These are phyloP conservation scores for Penicillium sp. DNA, from an alignment of 2,329 filamentous ascomycete genomes.

Conservation along the genomic window DNA sequence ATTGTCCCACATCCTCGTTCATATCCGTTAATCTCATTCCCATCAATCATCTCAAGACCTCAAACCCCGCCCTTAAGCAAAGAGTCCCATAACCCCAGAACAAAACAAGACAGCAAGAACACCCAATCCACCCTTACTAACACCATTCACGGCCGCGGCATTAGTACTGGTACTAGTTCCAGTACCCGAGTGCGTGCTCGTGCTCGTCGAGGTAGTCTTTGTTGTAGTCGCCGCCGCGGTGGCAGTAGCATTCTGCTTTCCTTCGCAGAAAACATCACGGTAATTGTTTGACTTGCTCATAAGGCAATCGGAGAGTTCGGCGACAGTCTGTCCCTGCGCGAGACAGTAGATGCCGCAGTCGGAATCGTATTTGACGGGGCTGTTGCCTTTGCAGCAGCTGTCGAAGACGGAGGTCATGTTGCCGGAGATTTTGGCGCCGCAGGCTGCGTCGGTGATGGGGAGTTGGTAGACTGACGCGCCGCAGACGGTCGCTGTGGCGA, in stretches of 20 bases:
- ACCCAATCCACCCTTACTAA: conserved; percentile 32
- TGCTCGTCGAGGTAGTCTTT: conserved; percentile 11
- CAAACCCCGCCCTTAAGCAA: conserved; percentile 6
- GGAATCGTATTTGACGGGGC: conserved; percentile 47
- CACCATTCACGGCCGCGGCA: conserved; percentile 17
- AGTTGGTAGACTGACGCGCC: conserved; percentile 41
- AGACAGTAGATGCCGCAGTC: conserved; percentile 54
- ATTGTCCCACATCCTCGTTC: too few species aligned
- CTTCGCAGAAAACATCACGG: conserved; percentile 46
- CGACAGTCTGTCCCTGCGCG: conserved; percentile 40
- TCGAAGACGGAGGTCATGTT: conserved; percentile 47
- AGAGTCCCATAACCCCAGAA: conserved; percentile 28
- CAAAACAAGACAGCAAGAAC: conserved; percentile 32
- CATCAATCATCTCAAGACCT: background rate
- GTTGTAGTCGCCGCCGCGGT: conserved; percentile 31
- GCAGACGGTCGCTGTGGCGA: conserved; percentile 21
- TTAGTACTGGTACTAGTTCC: conserved; percentile 16
- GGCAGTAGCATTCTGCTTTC: conserved; percentile 35
- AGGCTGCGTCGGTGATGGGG: conserved; percentile 46
- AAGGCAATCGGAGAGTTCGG: conserved; percentile 41
- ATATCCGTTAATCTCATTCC: background rate
- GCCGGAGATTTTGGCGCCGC: conserved; percentile 42
- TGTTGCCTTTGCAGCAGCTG: conserved; percentile 47
- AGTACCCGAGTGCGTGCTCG: conserved; percentile 6
- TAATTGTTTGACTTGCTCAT: conserved; percentile 38